Percentiles rank a stretch among this genome's conserved stretches.
phyloP scores from a whole-genome alignment of 1,139 yeast genomes.

The Suhomyces bolitotheri region DNA sequence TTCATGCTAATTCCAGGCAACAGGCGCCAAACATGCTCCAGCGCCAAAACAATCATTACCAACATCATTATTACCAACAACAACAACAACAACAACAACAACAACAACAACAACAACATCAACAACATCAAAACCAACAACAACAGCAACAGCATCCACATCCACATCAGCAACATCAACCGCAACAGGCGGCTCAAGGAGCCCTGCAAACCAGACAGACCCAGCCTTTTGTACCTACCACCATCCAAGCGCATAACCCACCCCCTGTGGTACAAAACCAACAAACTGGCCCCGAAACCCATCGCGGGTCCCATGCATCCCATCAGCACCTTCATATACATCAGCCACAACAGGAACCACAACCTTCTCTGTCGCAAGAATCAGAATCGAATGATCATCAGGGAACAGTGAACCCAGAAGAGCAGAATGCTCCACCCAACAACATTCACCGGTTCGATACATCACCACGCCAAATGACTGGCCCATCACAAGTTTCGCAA shows the following conservation, averaged over 20 bases:
- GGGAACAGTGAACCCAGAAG: not conserved
- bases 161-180: constrained; percentile 1
- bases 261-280: not conserved
- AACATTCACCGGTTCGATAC: constrained; percentile 3
- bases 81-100: constrained; percentile 8
- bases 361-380: not conserved
- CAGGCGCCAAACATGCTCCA: constrained; percentile 13
- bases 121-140: constrained; percentile 1
- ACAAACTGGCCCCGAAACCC: not conserved
- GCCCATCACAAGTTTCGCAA: constrained; percentile 9
- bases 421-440: constrained; percentile 1
- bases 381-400: not conserved
- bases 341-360: constrained; percentile 6
- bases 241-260: not conserved
- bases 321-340: constrained; percentile 10
- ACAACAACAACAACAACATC: constrained; percentile 4
- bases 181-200: not conserved
- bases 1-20: constrained; percentile 30
- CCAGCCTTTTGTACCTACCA: constrained; percentile 2
- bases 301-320: constrained; percentile 4
- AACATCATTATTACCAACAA: constrained; percentile 8
- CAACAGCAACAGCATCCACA: constrained; percentile 4
- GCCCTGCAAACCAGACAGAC: not conserved
- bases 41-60: constrained; percentile 10
- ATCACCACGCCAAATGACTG: constrained; percentile 8